Evolutionary conservation across 768 basidiomycete species (phyloP), one percentile per base, ranked within the genome.

Genomic region (Hirschioporus abietinus): DNA sequence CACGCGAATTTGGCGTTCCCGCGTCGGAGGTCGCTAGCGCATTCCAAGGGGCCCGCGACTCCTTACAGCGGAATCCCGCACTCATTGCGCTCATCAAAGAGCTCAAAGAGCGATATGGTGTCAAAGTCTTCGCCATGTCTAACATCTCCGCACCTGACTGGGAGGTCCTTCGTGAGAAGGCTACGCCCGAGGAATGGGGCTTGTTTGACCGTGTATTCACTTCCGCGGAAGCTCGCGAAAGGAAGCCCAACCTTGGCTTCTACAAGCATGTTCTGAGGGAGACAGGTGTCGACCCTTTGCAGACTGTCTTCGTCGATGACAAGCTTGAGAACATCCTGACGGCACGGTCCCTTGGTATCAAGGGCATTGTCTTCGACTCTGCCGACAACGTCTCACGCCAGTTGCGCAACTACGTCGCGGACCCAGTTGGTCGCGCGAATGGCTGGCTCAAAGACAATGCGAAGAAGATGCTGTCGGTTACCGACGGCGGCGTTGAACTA

Each of bases 71-170:
- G 8, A 78, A 87, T 69, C 71, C 79, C 27, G 74, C 78, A n/a
- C 75, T 86, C 70, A 79, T 84, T 42, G 69, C 72, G 8, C 73
- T 87, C 27, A 80, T 87, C 57, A 78, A 78, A 1, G 79, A 84
- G 63, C 75, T 87, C 58, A 83, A 82, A 68, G 67, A 69, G 7
- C 75, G 79, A 65, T 76, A 77, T 1, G 65, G 74, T 12, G 74
- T 84, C 1, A 76, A 73, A 17, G 78, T 87, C 36, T 85, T 81
- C 64, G 85, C 84, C 35, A 84, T 86, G 83, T 86, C 84, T 36
- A 88, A 88, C 72, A 86, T 88, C 27, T 85, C 85, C 20, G 69
- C 76, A 0, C 83, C 83, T 9, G 85, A 87, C 69, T 85, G 80
- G 70, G 76, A 76, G 57, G 76, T 81, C 2, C 76, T 86, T 18